Base-by-base conservation (phyloP, 2,329 filamentous ascomycete species). In the Coniochaeta ligniaria region DNA sequence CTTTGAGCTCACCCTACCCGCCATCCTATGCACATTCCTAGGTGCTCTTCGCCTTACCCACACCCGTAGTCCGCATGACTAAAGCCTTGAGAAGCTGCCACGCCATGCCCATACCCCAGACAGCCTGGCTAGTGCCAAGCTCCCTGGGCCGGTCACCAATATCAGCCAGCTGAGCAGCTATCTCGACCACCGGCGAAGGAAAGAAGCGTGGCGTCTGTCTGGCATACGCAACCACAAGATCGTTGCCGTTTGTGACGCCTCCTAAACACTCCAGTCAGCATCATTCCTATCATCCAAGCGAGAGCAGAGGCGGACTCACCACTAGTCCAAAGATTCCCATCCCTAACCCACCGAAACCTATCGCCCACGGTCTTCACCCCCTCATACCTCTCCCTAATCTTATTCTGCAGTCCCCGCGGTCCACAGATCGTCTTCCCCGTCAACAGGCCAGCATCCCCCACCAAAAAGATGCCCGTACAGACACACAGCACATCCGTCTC, bases 181-280 rank as follows among this genome's bases (percentile, higher is more conserved):
- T 65, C 66, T 83, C 80, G 11, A 73, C 79, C 17, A 82, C 63
- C 0, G 76, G 68, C 5, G 62, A 65, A 0, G 79, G 74, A 66
- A 82, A 80, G 60, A 75, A 74, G 59, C 74, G 72, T 7, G 28
- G 28, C 50, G 72, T 73, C 6, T 74, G 70, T 38, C 78, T 75
- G 9, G 76, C 75, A 66, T 83, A 84, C 2, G 80, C 80, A 20
- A 78, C 77, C 52, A 83, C 76, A 59, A 84, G 73, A 61, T 84
- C 82, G 64, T 83, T 83, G 35, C 81, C 81, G 62, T 83, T 83
- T 14, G 81, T 84, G 59, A 84, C 71, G 58, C 79, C 80, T n/a
- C 80, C 79, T 81, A 43, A 59, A 14, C 24, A 43, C 54, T n/a
- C 31, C 43, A 47, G 43, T 47, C 16, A 47, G 43, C 43, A 24